Evolutionary conservation across 805 yeast genomes (phyloP), one percentile per base, ranked within the genome.

Genomic region (Sugiyamaella valdiviana): DNA sequence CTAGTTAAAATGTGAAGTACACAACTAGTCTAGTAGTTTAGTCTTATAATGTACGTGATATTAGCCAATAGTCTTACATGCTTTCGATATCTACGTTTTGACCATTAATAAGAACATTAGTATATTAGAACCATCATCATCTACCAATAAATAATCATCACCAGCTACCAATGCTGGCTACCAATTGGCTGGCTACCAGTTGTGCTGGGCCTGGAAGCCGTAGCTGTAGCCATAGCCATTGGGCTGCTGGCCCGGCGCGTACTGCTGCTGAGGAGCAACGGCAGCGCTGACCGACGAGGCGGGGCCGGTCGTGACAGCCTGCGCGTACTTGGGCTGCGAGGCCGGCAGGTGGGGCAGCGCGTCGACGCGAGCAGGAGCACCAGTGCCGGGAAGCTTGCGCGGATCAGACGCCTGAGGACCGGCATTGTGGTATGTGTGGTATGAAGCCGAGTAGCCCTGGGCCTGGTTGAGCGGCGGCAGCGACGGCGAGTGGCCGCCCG

Each of bases 391-490:
- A 12, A 56, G 44, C 37, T 46, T 45, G 38, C 59, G 39, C 6
- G 59, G 59, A 40, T 56, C 58, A 12, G 55, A 45, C 14, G 51
- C 24, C 10, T 38, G 32, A 23, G 41, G 32, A 4, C 32, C 32
- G 3, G 32, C 32, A 26, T 45, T 19, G 36, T 21, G n/a, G 49
- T 42, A 23, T 46, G 51, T 21, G 42, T 40, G 17, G 39, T 23
- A 22, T 46, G 48, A n/a, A 32, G 50, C 50, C 2, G 54, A 29
- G 37, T 51, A 54, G 9, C 51, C 46, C 21, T 47, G 49, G 6
- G 50, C 14, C 17, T 52, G 53, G 4, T 43, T 16, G 32, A 52
- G 32, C 2, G 57, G 53, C 2, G 55, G 57, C 46, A 52, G 44
- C 6, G 55, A 45, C 6, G 55, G 52, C 7, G 54, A 50, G 26